Evolutionary conservation across 257 asterid genomes (phyloP).

Genomic region (Jasminum sambac): DNA sequence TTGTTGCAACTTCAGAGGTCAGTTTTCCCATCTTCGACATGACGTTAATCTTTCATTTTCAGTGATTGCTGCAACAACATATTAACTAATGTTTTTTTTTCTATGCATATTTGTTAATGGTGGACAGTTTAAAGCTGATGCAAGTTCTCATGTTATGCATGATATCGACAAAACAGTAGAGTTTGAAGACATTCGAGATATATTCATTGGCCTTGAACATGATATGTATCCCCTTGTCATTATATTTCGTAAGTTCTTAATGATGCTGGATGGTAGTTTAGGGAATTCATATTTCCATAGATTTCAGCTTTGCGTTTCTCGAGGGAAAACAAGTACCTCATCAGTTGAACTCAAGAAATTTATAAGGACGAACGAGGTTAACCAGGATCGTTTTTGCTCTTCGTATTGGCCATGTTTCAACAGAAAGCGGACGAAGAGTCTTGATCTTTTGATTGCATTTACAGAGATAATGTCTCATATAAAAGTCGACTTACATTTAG

Average conservation of each 20-base stretch:
- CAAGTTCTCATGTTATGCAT: conserved; percentile 35
- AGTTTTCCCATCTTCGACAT: not conserved
- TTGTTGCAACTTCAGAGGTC: conserved; percentile 60
- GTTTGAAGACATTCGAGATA: conserved; percentile 56
- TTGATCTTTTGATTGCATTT: conserved; percentile 55
- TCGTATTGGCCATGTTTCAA: conserved; percentile 67
- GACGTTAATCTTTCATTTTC: too few relatives aligned
- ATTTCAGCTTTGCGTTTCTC: conserved; percentile 34
- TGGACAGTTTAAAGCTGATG: conserved; percentile 23
- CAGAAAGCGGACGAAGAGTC: conserved; percentile 37
- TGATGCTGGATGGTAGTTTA: conserved; percentile 74
- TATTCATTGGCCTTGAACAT: conserved; percentile 43
- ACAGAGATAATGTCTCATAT: conserved; percentile 66
- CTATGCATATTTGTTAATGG: conserved; percentile 41
- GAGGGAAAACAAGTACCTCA: conserved; percentile 25
- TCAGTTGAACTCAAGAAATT: conserved; percentile 50
- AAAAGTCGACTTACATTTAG: conserved; percentile 53
- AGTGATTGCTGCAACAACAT: too few relatives aligned
- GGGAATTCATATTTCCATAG: conserved; percentile 57
- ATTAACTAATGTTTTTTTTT: too few relatives aligned
- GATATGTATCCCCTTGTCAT: conserved; percentile 60
- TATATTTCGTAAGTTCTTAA: conserved; percentile 63
- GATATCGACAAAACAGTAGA: conserved; percentile 49
- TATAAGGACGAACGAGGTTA: conserved; percentile 56
- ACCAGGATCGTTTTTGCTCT: conserved; percentile 45